Percentiles rank a stretch among this genome's conserved stretches.
Conservation (phyloP, 2,329 filamentous ascomycete genomes). For the Sclerotinia nivalis region DNA sequence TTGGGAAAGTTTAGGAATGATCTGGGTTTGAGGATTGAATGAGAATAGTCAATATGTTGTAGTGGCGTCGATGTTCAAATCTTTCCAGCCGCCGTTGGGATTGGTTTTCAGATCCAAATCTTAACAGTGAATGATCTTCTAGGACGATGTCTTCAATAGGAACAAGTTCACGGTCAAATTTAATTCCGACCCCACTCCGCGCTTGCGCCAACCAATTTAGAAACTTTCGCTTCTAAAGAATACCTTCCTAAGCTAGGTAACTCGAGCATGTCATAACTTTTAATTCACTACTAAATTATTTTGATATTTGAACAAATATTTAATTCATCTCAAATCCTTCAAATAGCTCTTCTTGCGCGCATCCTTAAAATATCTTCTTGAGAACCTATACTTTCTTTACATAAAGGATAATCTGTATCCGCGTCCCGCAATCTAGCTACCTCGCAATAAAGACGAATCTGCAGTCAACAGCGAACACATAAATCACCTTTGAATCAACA, state of each 20-base stretch:
- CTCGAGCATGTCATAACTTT: background rate
- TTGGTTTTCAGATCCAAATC: too few species aligned
- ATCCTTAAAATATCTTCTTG: background rate
- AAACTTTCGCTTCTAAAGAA: constrained; percentile 1
- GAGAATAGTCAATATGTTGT: too few species aligned
- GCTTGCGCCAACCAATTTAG: constrained; percentile 1
- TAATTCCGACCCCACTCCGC: constrained; percentile 4
- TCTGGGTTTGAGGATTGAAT: too few species aligned
- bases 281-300: background rate
- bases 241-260: background rate
- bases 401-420: background rate
- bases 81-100: too few species aligned
- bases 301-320: background rate
- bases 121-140: too few species aligned
- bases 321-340: background rate
- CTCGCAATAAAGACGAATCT: background rate
- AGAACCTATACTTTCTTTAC: background rate
- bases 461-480: background rate
- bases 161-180: background rate
- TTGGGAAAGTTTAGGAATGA: too few species aligned
- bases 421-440: background rate
- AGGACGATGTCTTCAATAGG: too few species aligned
- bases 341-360: background rate
- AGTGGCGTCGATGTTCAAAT: too few species aligned
- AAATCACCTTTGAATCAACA: background rate